These are phyloP conservation scores for Abrus precatorius DNA, from an alignment of 306 rosid genomes.

Conservation along the genomic window DNA sequence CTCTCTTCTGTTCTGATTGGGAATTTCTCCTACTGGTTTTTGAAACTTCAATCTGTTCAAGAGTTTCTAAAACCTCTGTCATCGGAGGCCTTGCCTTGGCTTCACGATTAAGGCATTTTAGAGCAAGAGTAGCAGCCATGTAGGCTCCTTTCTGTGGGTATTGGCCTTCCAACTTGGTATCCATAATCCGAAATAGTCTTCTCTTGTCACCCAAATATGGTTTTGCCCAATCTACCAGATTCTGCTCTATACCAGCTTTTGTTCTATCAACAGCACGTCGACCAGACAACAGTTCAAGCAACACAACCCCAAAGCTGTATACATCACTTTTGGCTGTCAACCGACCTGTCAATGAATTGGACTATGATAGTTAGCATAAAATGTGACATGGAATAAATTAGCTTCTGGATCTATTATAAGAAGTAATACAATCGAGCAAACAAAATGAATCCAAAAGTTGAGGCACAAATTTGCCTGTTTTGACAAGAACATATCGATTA, in stretches of 20 bases:
- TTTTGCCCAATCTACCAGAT: conserved; percentile 86
- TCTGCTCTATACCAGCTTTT: conserved; percentile 75
- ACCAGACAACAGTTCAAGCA: conserved; percentile 84
- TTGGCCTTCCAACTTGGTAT: conserved; percentile 86
- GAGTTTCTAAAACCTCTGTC: conserved; percentile 72
- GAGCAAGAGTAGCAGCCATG: conserved; percentile 72
- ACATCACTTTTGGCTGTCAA: conserved; percentile 87
- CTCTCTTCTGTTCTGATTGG: conserved; percentile 54
- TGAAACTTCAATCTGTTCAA: conserved; percentile 69
- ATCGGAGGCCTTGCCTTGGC: conserved; percentile 80
- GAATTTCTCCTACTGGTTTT: conserved; percentile 59
- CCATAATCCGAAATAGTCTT: conserved; percentile 86
- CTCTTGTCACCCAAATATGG: conserved; percentile 82
- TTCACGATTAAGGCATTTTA: conserved; percentile 72
- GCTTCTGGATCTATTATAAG: conserved; percentile 20
- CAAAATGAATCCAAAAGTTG: conserved; percentile 12
- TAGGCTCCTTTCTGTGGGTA: conserved; percentile 81
- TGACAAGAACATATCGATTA: not conserved
- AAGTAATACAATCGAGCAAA: not conserved
- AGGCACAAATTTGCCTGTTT: conserved; percentile 13
- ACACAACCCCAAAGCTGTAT: conserved; percentile 89
- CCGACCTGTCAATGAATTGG: conserved; percentile 64
- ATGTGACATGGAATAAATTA: not conserved
- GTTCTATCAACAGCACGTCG: conserved; percentile 81
- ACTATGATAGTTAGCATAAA: conserved; percentile 13